Conservation (phyloP, 2,329 filamentous ascomycete genomes). For the Aspergillus proliferans region DNA sequence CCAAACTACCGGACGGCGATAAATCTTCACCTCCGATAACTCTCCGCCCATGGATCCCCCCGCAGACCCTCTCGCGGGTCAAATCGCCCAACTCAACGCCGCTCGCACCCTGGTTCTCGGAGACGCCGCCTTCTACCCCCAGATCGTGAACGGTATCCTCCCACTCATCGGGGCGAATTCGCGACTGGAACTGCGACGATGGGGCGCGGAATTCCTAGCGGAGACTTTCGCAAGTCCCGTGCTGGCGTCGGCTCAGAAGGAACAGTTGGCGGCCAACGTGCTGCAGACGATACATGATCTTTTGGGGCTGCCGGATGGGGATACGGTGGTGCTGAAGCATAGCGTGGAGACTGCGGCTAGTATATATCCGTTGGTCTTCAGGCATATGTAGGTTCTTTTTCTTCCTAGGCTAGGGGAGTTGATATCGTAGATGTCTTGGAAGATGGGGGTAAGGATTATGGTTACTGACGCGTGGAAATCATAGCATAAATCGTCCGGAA, state of each 20-base stretch:
- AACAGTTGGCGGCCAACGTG: slow-evolving; percentile 67
- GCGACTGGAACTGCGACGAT: slow-evolving; percentile 77
- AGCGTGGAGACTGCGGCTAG: slow-evolving; percentile 84
- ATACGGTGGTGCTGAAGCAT: slow-evolving; percentile 74
- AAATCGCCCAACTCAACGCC: slow-evolving; percentile 80
- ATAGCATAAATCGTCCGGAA: slow-evolving; percentile 78
- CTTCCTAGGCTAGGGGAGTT: neutral
- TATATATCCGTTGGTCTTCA: slow-evolving; percentile 85
- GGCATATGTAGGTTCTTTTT: slow-evolving; percentile 74
- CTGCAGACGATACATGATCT: slow-evolving; percentile 68
- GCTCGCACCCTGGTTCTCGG: slow-evolving; percentile 83
- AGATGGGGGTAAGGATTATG: neutral
- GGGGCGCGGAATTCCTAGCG: slow-evolving; percentile 92
- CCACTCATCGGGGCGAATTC: slow-evolving; percentile 75
- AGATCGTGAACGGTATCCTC: slow-evolving; percentile 87
- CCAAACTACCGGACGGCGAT: neutral
- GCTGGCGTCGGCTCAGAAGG: slow-evolving; percentile 70
- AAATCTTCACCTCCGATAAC: neutral
- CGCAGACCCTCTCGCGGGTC: slow-evolving; percentile 59
- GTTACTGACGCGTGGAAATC: slow-evolving; percentile 28
- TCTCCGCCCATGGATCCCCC: slow-evolving; percentile 47
- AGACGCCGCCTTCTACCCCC: slow-evolving; percentile 82
- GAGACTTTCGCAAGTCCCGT: slow-evolving; percentile 94
- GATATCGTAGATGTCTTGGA: slow-evolving; percentile 14
- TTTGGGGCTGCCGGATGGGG: slow-evolving; percentile 66